Evolutionary conservation across 2,329 filamentous ascomycete genomes (phyloP).

Genomic region (Neopestalotiopsis rosae): DNA sequence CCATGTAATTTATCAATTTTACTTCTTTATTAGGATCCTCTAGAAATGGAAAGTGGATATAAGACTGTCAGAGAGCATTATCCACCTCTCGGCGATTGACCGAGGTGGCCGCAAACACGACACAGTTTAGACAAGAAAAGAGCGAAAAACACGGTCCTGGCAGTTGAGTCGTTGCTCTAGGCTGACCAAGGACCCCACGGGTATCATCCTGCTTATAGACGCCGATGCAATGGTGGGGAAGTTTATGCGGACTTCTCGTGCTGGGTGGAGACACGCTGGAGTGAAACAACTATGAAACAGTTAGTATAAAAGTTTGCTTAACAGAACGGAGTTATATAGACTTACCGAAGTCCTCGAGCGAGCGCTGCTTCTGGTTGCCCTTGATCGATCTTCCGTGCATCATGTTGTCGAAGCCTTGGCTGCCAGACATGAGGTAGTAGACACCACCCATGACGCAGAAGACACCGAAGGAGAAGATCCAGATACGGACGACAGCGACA

Average conservation of each 20-base stretch:
- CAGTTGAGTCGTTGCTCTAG: constrained; percentile 26
- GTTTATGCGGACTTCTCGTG: constrained; percentile 83
- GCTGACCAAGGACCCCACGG: neutral
- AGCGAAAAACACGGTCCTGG: constrained; percentile 17
- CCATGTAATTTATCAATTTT: constrained; percentile 14
- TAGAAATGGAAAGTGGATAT: constrained; percentile 23
- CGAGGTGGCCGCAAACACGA: constrained; percentile 34
- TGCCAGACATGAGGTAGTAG: constrained; percentile 84
- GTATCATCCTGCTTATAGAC: constrained; percentile 8
- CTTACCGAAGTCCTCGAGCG: constrained; percentile 88
- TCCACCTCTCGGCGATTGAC: constrained; percentile 27
- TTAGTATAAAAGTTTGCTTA: constrained; percentile 49
- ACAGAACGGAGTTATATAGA: constrained; percentile 30
- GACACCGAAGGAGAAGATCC: constrained; percentile 89
- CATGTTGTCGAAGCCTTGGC: constrained; percentile 83
- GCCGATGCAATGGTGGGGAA: constrained; percentile 26
- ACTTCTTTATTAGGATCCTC: constrained; percentile 22
- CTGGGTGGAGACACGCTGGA: constrained; percentile 89
- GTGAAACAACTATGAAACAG: constrained; percentile 71
- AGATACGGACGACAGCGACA: constrained; percentile 85
- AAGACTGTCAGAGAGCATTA: constrained; percentile 21
- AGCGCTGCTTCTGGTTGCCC: constrained; percentile 82
- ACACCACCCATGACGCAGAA: constrained; percentile 79
- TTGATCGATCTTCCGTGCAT: constrained; percentile 90
- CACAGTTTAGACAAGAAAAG: constrained; percentile 42